Evolutionary conservation across 2,329 filamentous ascomycete species (phyloP).

Genomic region (Chrysosporium keratinophilum): DNA sequence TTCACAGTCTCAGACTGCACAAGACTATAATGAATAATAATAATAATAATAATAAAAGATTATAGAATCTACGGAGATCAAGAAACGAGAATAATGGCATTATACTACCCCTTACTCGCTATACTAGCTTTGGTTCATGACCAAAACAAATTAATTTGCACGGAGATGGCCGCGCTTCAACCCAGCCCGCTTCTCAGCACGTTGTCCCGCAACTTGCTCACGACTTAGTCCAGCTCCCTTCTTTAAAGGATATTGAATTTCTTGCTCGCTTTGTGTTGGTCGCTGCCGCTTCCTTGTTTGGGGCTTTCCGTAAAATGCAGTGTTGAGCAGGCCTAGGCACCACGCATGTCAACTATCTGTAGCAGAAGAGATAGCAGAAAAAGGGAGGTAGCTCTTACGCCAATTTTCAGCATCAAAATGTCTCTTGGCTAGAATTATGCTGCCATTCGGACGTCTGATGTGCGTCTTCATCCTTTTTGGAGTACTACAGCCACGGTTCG

Average conservation of each 20-base stretch:
- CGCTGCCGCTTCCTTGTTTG: neutral
- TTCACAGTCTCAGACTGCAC: no score
- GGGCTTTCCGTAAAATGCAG: constrained; percentile 3
- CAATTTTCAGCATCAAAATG: constrained; percentile 3
- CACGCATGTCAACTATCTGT: neutral
- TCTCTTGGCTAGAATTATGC: neutral
- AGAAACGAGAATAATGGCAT: no score
- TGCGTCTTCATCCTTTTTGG: neutral
- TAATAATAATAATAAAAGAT: no score
- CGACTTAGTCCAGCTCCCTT: constrained; percentile 1
- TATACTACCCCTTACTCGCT: no score
- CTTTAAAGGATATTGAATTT: neutral
- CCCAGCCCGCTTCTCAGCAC: no score
- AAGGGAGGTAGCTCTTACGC: constrained; percentile 3
- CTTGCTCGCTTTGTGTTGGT: constrained; percentile 2
- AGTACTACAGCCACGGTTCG: neutral
- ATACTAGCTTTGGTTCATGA: no score
- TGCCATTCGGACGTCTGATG: neutral
- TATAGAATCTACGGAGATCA: no score
- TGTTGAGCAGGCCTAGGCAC: neutral
- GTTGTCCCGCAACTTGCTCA: no score
- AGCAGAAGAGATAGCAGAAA: neutral
- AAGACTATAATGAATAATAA: no score
- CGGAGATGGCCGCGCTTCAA: no score
- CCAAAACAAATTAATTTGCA: no score